Evolutionary conservation across 257 asterid genomes (phyloP), one percentile per base, ranked within the genome.

Genomic region (Plantago major): DNA sequence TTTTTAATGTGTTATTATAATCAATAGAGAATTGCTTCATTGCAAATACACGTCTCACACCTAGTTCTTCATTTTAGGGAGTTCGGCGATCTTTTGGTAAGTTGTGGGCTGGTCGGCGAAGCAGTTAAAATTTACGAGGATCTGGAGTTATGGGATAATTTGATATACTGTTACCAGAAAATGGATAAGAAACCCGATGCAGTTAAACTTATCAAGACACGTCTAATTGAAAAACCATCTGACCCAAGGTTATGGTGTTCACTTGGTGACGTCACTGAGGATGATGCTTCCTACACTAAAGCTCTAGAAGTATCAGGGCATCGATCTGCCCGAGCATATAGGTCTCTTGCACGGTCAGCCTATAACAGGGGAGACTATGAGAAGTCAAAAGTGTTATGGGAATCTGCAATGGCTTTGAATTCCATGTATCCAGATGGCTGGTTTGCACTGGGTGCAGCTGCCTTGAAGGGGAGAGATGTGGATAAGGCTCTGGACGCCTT

Each of bases 81-180:
- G 69, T 83, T 77, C 64, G 95, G 85, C 48, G 94, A 92, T 79
- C 89, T 92, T 47, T 69, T 92, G 65, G 95, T 92, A 62, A 81
- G 99, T 67, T 86, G 94, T 59, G 94, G 97, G 74, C 79, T 92
- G 71, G 70, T 79, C 30, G 97, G 99, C 30, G 99, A 92, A 85
- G 96, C 99, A 68, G 73, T 89, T 48, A 81, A 61, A 73, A 82
- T 78, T 11, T 92, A 81, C 3, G 96, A 92, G 82, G 90, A 86
- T 73, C 99, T 92, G 56, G 99, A 92, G 83, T 88, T 89, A 42
- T 92, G 99, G 99, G 99, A 92, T 78, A 86, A 87, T 78, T 78
- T 92, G 60, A 92, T 92, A 55, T 64, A 78, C 55, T 89, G 97
- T 73, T 92, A 89, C 72, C 83, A 82, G 71, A 50, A 86, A 71